Conservation (phyloP, 257 asterid genomes). For the Verbena officinalis region DNA sequence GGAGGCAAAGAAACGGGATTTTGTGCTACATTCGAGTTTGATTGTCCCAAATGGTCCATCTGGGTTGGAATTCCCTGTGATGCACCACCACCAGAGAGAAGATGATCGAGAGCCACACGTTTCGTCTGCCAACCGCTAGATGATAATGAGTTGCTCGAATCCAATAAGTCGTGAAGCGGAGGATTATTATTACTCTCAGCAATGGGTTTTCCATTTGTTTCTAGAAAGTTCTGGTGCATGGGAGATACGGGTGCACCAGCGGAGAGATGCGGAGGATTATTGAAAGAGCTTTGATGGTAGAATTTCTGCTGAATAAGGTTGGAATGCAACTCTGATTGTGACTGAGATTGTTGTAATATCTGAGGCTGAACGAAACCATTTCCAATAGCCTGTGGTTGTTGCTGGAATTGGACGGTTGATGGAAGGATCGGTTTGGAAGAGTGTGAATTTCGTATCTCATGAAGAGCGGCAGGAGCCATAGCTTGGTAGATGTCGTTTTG, state of each 20-base stretch:
- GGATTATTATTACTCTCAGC: constrained; percentile 20
- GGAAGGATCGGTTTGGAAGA: constrained; percentile 42
- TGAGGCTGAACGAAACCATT: constrained; percentile 33
- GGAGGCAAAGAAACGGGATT: constrained; percentile 47
- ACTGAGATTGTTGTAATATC: constrained; percentile 37
- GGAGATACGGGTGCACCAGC: constrained; percentile 32
- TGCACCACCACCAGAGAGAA: constrained; percentile 23
- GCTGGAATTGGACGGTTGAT: constrained; percentile 44
- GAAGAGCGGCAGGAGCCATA: constrained; percentile 51
- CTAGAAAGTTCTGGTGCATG: constrained; percentile 37
- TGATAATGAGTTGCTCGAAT: constrained; percentile 36
- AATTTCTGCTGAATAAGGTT: constrained; percentile 40
- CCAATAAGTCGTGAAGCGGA: constrained; percentile 40
- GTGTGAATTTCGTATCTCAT: constrained; percentile 40
- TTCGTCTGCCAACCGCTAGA: constrained; percentile 52
- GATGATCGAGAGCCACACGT: constrained; percentile 46
- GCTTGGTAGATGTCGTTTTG: constrained; percentile 53
- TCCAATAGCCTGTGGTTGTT: constrained; percentile 26
- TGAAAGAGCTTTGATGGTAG: constrained; percentile 42
- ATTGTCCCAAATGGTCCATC: constrained; percentile 30
- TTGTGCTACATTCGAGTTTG: constrained; percentile 27
- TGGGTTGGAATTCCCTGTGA: constrained; percentile 28
- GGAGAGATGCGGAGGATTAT: constrained; percentile 36
- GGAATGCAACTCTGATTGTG: constrained; percentile 30
- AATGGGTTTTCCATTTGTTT: constrained; percentile 30